Evolutionary conservation across 2,329 filamentous ascomycete genomes (phyloP), one percentile per base, ranked within the genome.

Genomic region (Aspergillus terreus): DNA sequence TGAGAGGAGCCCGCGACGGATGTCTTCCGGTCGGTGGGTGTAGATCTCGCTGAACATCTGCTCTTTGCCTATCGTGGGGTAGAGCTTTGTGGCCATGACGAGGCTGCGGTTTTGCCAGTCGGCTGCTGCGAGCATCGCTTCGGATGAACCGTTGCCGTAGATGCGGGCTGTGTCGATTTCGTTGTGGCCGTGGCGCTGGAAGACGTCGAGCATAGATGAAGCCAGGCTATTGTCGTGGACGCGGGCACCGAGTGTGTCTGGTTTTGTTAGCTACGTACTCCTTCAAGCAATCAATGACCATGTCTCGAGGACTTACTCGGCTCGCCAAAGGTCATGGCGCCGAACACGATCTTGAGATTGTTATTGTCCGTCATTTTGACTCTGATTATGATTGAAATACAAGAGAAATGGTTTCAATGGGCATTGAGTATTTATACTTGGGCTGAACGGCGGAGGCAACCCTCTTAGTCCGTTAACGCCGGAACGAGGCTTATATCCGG

Each of bases 41-140:
- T 59, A 63, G 11, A 54, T 42, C 14, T 56, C 56, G 12, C n/a
- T 23, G 2, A 25, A 12, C 17, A 42, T 42, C n/a, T 5, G 7
- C 12, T 11, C 25, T 30, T 30, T 30, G 25, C 32, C 42, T 9
- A 32, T 44, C 7, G 52, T 66, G 12, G 73, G 65, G 54, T 64
- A 73, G 32, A 73, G 59, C 50, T 78, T 78, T 0, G 75, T 77
- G 47, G 71, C 73, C 58, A 77, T 67, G n/a, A 63, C 49, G 17
- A 77, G 57, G 19, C 67, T 67, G 21, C 72, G 66, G 10, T 63
- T 48, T 42, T 73, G 55, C 69, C 41, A 50, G 12, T 44, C n/a
- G 10, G 10, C 21, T 30, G 70, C 73, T 1, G 46, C 43, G 7
- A 81, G 71, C 44, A 71, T 71, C 46, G 73, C 66, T 59, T 66